phyloP scores from a whole-genome alignment of 768 basidiomycete species.

The Amanita jacksonii region DNA sequence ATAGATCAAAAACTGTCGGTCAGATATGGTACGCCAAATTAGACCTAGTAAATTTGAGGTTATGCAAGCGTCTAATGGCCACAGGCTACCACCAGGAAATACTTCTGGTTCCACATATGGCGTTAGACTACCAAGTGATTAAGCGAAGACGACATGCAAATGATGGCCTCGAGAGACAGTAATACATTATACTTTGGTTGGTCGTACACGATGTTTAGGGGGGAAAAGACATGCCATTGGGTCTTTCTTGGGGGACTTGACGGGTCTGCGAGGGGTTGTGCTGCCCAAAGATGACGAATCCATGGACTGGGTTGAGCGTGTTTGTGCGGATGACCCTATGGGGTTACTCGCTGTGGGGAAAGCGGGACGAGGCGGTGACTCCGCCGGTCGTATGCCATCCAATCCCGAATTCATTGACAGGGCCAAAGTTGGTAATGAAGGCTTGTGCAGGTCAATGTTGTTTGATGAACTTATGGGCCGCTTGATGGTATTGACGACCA shows the following conservation, averaged over 20 bases:
- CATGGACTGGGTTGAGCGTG: conserved; percentile 9
- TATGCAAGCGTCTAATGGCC: too few species aligned
- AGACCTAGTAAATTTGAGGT: too few species aligned
- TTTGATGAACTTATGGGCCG: conserved; percentile 19
- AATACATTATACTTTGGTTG: conserved; percentile 14
- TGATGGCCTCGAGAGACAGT: not conserved
- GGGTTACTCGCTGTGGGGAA: conserved; percentile 7
- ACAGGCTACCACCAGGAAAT: too few species aligned
- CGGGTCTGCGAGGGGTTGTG: conserved; percentile 25
- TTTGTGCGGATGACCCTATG: conserved; percentile 6
- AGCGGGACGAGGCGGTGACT: conserved; percentile 13
- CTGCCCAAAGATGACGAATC: conserved; percentile 16
- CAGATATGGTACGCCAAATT: too few species aligned
- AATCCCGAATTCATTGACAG: conserved; percentile 1
- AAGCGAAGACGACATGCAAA: not conserved
- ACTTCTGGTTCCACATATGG: too few species aligned
- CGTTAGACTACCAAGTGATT: too few species aligned
- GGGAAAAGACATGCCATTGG: conserved; percentile 58
- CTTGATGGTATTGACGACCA: conserved; percentile 43
- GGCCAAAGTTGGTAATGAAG: not conserved
- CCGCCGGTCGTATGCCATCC: conserved; percentile 6
- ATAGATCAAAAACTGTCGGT: too few species aligned
- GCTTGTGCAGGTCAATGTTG: conserved; percentile 4
- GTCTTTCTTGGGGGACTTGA: conserved; percentile 44
- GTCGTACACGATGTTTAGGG: conserved; percentile 60